Conservation (phyloP, 106 monocot species). For the Phalaenopsis aphrodite region DNA sequence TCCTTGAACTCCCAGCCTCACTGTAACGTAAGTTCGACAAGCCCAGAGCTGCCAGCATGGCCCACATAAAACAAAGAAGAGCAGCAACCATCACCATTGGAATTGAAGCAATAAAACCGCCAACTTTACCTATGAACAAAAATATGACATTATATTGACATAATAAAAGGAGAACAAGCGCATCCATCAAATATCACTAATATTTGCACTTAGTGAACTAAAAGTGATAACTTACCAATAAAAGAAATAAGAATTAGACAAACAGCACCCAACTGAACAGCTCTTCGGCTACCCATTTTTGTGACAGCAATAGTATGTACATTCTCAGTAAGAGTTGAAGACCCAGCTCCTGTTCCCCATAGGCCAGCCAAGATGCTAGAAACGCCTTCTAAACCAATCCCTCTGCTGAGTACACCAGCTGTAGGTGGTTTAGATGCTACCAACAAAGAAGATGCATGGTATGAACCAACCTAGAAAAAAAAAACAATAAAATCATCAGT, state of each 20-base stretch:
- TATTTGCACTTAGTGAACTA: neutral
- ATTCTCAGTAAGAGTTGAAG: slow-evolving; percentile 92
- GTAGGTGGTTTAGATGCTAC: slow-evolving; percentile 88
- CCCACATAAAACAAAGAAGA: slow-evolving; percentile 98
- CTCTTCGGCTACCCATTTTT: slow-evolving; percentile 91
- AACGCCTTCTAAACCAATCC: slow-evolving; percentile 87
- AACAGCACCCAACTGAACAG: slow-evolving; percentile 81
- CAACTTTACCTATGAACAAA: slow-evolving; percentile 67
- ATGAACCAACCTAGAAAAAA: slow-evolving; percentile 71
- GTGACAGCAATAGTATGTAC: slow-evolving; percentile 98
- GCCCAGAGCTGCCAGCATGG: slow-evolving; percentile 89
- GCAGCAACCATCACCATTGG: slow-evolving; percentile 88
- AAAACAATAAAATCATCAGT: neutral
- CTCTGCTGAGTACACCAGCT: slow-evolving; percentile 83
- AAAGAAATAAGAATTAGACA: slow-evolving; percentile 77
- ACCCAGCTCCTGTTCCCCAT: slow-evolving; percentile 93
- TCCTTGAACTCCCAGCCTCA: slow-evolving; percentile 89
- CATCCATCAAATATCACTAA: neutral
- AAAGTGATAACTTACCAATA: slow-evolving; percentile 40
- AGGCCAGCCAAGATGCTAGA: slow-evolving; percentile 72
- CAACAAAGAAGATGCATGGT: slow-evolving; percentile 91
- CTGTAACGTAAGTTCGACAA: slow-evolving; percentile 88
- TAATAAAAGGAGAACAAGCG: neutral
- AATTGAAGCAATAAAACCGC: slow-evolving; percentile 93
- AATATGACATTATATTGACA: neutral